Evolutionary conservation across 2,329 filamentous ascomycete genomes (phyloP), one percentile per base, ranked within the genome.

Genomic region (Ophiostoma triangulosporum): DNA sequence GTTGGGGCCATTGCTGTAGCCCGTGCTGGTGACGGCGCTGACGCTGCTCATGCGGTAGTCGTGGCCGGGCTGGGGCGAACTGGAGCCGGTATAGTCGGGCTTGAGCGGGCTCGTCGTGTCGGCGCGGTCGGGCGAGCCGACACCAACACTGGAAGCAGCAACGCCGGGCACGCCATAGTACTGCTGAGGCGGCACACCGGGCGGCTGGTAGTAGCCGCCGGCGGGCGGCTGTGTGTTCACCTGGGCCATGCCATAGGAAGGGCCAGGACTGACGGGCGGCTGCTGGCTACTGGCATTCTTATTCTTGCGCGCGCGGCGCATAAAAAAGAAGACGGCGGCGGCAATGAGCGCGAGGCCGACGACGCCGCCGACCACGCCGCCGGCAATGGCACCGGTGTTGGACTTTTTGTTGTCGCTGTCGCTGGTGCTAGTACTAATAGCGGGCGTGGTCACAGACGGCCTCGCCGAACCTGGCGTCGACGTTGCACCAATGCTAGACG

Each of bases 351-450:
- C 65, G 17, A 68, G 40, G 11, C 57, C 65, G 22, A 53, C 65
- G 0, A 66, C 57, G 24, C 65, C 65, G 54, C 65, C 66, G 4
- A 68, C 64, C 9, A 62, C 62, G 35, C 65, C 65, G 40, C 66
- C 66, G 2, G 62, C 62, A 40, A 68, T 67, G 50, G 66, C 57
- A 29, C 63, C 65, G 6, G 60, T 52, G 48, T 57, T 59, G 46
- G 45, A 36, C 43, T 50, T 54, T 17, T 52, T 52, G 29, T 46
- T 38, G 4, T 24, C 15, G 36, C 36, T n/a, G 20, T 22, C 12
- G 38, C 38, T 8, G 43, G 14, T 15, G 24, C 26, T 15, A 6
- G 11, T 15, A 3, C 2, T 17, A 15, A 3, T 4, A 5, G 26
- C 6, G 15, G 14, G 14, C 20, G 29, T 4, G 4, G 50, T 26